phyloP scores from a whole-genome alignment of 2,329 filamentous ascomycete genomes.

The Neofusicoccum cordaticola region DNA sequence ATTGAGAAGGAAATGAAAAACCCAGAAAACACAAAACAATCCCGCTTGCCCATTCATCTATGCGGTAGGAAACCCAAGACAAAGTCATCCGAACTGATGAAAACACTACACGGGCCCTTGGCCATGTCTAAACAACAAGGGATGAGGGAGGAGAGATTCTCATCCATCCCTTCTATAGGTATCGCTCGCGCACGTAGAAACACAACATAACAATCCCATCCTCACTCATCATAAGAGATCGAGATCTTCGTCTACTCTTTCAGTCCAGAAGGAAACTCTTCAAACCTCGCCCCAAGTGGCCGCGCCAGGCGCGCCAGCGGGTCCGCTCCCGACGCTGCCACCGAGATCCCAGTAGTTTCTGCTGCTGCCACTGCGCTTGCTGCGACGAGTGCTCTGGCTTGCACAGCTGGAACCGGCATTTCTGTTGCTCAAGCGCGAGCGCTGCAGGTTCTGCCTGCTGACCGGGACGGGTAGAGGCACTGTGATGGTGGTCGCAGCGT shows the following conservation, averaged over 20 bases:
- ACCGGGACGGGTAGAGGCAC: slow-evolving; percentile 24
- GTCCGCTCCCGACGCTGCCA: slow-evolving; percentile 67
- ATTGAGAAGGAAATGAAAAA: neutral
- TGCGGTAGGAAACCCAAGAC: neutral
- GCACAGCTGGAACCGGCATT: slow-evolving; percentile 61
- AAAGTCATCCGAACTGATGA: neutral
- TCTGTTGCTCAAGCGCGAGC: slow-evolving; percentile 7
- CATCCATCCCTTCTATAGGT: slow-evolving; percentile 1
- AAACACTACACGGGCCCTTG: neutral
- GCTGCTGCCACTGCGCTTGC: slow-evolving; percentile 66
- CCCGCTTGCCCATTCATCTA: neutral
- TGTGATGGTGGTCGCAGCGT: slow-evolving; percentile 18
- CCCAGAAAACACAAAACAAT: neutral
- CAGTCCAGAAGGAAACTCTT: neutral
- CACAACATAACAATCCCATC: neutral
- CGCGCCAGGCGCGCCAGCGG: slow-evolving; percentile 4
- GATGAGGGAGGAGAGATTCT: neutral
- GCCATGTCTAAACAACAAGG: neutral
- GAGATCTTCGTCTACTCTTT: slow-evolving; percentile 9
- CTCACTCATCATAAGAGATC: neutral
- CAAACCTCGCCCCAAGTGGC: slow-evolving; percentile 4
- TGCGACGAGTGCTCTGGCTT: slow-evolving; percentile 80
- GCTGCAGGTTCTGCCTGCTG: slow-evolving; percentile 14
- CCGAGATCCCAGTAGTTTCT: slow-evolving; percentile 93
- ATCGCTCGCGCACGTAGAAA: neutral